Evolutionary conservation across 169 alveolate genomes (phyloP).

Genomic region (Miamiensis avidus): DNA sequence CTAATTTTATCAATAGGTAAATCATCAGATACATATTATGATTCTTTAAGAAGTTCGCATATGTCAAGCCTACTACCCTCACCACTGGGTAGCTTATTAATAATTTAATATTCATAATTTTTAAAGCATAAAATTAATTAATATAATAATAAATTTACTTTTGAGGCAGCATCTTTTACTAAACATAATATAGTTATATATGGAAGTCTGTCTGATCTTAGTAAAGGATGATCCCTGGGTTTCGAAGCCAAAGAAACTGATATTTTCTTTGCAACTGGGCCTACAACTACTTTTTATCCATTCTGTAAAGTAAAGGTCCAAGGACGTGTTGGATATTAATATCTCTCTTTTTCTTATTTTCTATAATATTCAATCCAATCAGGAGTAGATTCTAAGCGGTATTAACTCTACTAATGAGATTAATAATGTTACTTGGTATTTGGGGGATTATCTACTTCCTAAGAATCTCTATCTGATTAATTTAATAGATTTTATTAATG

Average conservation of each 20-base stretch:
- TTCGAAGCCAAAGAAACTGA: constrained; percentile 37
- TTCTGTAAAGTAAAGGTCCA: constrained; percentile 72
- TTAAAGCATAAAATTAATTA: too few species aligned
- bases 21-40: constrained; percentile 71
- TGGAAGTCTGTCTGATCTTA: constrained; percentile 73
- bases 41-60: constrained; percentile 68
- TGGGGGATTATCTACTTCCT: constrained; percentile 52
- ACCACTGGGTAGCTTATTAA: constrained; percentile 74
- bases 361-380: constrained; percentile 65
- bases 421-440: constrained; percentile 57
- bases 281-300: constrained; percentile 76
- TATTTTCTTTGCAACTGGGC: constrained; percentile 70
- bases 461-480: constrained; percentile 47
- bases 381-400: constrained; percentile 3
- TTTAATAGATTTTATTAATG: constrained; percentile 28
- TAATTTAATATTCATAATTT: neutral
- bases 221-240: constrained; percentile 81
- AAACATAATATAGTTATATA: constrained; percentile 76
- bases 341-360: constrained; percentile 75
- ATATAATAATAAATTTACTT: neutral
- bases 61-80: constrained; percentile 87
- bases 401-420: constrained; percentile 30
- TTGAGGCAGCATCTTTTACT: constrained; percentile 83
- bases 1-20: constrained; percentile 60
- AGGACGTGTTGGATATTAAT: constrained; percentile 73